Base-by-base conservation (phyloP, 2,329 filamentous ascomycete genomes). In the Botrytis byssoidea region DNA sequence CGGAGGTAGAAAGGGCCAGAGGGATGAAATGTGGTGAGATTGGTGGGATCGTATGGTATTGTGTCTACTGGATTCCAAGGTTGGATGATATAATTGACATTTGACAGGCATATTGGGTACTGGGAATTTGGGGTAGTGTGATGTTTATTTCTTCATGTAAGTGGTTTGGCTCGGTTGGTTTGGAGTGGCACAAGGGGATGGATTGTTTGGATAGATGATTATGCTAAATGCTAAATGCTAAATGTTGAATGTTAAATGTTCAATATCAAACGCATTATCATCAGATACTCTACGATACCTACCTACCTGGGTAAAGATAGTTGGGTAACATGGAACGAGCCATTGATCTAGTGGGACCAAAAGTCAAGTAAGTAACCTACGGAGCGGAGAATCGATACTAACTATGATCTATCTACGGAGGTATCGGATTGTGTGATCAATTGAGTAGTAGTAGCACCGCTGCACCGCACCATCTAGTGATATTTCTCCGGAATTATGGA, bases 1-100 rank as follows among this genome's bases (percentile, higher is more conserved):
- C 48, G 48, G 48, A 51, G 44, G 66, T 32, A 16, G 29, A 46
- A 69, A 57, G 65, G 65, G 65, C 65, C 46, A 46, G 46, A 48
- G 66, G 25, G 35, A 57, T 16, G 37, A 48, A 7, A 20, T 57
- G 46, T 32, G 16, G 29, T 51, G 66, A 57, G 66, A 46, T 51
- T 69, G n/a, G 9, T 10, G 35, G 57, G 18, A 35, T 59, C 16
- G 32, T 40, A 10, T 40, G 37, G 10, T 22, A 22, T 59, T 9
- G 14, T 22, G 4, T 46, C 18, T 46, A 8, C 44, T 48, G 44
- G 44, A 48, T 48, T 46, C 35, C 35, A 37, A 18, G 29, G 4
- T 29, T 29, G 7, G 20, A 22, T 59, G 16, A 16, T 3, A 3
- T n/a, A 29, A n/a, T 55, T 55, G 18, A n/a, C n/a, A 29, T 59